Evolutionary conservation across 169 alveolate genomes (phyloP), one percentile per base, ranked within the genome.

Genomic region (Plasmodium gonderi): DNA sequence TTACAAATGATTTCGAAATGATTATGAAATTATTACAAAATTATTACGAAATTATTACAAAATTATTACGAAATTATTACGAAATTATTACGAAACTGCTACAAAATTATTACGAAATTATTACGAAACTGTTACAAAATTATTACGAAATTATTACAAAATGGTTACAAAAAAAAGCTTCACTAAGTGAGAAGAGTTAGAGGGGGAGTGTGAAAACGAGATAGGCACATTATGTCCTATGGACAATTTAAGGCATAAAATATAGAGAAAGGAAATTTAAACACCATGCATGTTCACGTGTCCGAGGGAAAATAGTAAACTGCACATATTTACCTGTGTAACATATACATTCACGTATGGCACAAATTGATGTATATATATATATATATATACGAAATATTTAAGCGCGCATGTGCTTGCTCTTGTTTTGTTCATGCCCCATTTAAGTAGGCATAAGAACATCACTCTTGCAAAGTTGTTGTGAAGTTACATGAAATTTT

Each of bases 221-320:
- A 77, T 45, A 77, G 20, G 29, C 31, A 5, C 68, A 20, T 17
- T 17, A 51, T 51, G 68, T 20, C 74, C 47, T 23, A 29, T 3
- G 40, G 20, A 47, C 17, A 31, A 23, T 23, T 14, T 77, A 14
- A 8, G 38, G 74, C 75, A 45, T 7, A 77, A 77, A 31, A 77
- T 23, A 31, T 77, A 77, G 87, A 49, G 36, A 77, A 77, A 65
- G 45, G 17, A 47, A 54, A 29, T 75, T 77, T 45, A 77, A 47
- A 20, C 45, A 47, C 87, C 87, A 77, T 77, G 87, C 36, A 77
- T 54, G 44, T 77, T 77, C 69, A 33, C 26, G 23, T 36, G 8
- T n/a, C 40, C 64, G 47, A 77, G 75, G 38, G 64, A 54, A 77
- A 45, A 11, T 26, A 17, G 87, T 29, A 77, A 36, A 9, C 31